These are phyloP conservation scores for Chenopodium berlandieri DNA, from an alignment of 148 eudicot species.

Conservation along the genomic window DNA sequence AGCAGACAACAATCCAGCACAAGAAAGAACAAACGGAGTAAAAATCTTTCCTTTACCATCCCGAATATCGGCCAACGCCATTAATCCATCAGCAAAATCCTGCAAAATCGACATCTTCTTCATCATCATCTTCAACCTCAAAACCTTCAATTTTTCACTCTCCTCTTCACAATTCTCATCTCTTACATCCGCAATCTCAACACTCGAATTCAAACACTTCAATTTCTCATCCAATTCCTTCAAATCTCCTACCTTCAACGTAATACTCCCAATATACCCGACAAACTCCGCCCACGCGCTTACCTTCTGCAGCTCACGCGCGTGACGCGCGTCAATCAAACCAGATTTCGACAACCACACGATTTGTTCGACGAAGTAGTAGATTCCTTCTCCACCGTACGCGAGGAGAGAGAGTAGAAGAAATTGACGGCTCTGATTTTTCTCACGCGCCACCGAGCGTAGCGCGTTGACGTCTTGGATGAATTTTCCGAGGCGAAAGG, in stretches of 20 bases:
- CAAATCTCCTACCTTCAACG: constrained; percentile 68
- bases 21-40: constrained; percentile 57
- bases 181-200: constrained; percentile 41
- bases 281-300: constrained; percentile 91
- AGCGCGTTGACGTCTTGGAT: constrained; percentile 76
- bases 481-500: constrained; percentile 91
- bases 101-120: constrained; percentile 77
- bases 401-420: constrained; percentile 45
- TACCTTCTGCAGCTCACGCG: constrained; percentile 36
- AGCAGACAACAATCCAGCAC: constrained; percentile 82
- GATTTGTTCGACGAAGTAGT: constrained; percentile 81
- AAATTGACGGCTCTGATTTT: neutral
- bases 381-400: constrained; percentile 87
- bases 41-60: constrained; percentile 59
- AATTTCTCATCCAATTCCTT: constrained; percentile 44
- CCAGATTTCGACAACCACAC: constrained; percentile 87
- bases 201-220: constrained; percentile 40
- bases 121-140: constrained; percentile 66
- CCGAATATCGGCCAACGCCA: constrained; percentile 82
- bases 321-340: constrained; percentile 40
- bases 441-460: constrained; percentile 26
- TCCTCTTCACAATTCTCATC: constrained; percentile 40
- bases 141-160: constrained; percentile 32
- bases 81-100: constrained; percentile 83
- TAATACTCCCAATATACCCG: constrained; percentile 72